Evolutionary conservation across 805 yeast genomes (phyloP).

Genomic region (Metschnikowia baotianmanensis): DNA sequence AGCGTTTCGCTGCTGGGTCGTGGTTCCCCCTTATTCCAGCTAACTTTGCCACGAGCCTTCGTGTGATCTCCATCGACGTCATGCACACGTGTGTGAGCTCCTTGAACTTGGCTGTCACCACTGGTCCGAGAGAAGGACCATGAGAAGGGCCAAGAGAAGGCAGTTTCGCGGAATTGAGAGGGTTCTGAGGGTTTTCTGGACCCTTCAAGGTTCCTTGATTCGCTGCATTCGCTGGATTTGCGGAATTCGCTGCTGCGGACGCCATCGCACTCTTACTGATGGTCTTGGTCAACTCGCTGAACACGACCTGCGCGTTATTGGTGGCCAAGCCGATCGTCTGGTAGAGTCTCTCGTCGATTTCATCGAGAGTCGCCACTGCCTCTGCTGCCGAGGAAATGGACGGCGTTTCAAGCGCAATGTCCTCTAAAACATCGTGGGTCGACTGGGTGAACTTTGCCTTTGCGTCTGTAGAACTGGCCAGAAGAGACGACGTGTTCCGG

Average conservation of each 20-base stretch:
- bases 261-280: constrained; percentile 63
- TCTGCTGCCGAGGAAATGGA: constrained; percentile 12
- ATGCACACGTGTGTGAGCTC: constrained; percentile 78
- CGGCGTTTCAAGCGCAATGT: constrained; percentile 10
- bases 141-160: too few relatives aligned
- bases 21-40: constrained; percentile 48
- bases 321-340: constrained; percentile 63
- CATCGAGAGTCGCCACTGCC: constrained; percentile 26
- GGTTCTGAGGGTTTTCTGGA: too few relatives aligned
- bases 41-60: constrained; percentile 56
- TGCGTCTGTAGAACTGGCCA: constrained; percentile 5
- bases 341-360: constrained; percentile 66
- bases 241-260: constrained; percentile 28
- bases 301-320: constrained; percentile 70
- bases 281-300: constrained; percentile 67
- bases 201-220: too few relatives aligned
- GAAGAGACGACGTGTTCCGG: constrained; percentile 7
- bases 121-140: constrained; percentile 36
- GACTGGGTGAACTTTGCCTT: constrained; percentile 9
- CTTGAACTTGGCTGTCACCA: constrained; percentile 61
- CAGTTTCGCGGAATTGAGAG: too few relatives aligned
- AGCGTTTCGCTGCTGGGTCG: constrained; percentile 50
- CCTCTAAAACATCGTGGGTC: constrained; percentile 9
- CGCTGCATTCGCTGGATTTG: too few relatives aligned
- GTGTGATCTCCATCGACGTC: constrained; percentile 78